Percentiles rank a stretch among this genome's conserved stretches.
Evolutionary conservation across 2,329 filamentous ascomycete genomes (phyloP).

Genomic region (Microcyclospora tardicrescens): DNA sequence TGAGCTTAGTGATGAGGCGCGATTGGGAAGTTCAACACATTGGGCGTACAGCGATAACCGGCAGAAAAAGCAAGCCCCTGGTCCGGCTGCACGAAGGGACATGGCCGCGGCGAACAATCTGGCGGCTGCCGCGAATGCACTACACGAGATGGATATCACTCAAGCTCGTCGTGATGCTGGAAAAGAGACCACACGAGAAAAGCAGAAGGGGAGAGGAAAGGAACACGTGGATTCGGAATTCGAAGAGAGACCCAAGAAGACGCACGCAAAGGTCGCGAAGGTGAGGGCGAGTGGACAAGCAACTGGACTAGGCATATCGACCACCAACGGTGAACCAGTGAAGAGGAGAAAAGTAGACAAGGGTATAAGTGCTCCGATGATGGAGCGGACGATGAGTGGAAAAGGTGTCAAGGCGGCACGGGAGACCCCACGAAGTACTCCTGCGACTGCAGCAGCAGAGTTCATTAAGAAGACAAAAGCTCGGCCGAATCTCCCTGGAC

Average conservation of each 20-base stretch:
- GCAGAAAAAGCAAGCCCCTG: conserved; percentile 39
- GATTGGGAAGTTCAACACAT: conserved; percentile 79
- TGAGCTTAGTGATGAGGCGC: conserved; percentile 89
- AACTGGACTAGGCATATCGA: conserved; percentile 47
- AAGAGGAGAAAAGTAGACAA: conserved; percentile 80
- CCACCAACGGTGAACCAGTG: conserved; percentile 43
- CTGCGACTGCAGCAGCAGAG: conserved; percentile 52
- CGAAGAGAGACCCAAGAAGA: conserved; percentile 60
- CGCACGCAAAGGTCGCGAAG: conserved; percentile 43
- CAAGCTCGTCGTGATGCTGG: conserved; percentile 68
- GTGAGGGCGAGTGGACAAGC: conserved; percentile 43
- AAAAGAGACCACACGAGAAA: conserved; percentile 55
- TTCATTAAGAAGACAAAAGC: conserved; percentile 55
- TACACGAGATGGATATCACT: conserved; percentile 71
- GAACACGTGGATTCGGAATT: conserved; percentile 66
- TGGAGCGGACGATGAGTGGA: conserved; percentile 57
- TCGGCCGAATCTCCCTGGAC: conserved; percentile 49
- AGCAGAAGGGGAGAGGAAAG: conserved; percentile 53
- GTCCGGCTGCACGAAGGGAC: conserved; percentile 63
- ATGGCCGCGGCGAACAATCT: conserved; percentile 59
- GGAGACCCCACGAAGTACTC: conserved; percentile 57
- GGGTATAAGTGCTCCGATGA: conserved; percentile 29
- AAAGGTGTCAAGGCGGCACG: conserved; percentile 22
- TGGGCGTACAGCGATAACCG: conserved; percentile 89
- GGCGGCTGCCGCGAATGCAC: conserved; percentile 53